Percentiles rank a stretch among this genome's conserved stretches.
Evolutionary conservation across 2,329 filamentous ascomycete species (phyloP).

Genomic region (Aspergillus sp.): DNA sequence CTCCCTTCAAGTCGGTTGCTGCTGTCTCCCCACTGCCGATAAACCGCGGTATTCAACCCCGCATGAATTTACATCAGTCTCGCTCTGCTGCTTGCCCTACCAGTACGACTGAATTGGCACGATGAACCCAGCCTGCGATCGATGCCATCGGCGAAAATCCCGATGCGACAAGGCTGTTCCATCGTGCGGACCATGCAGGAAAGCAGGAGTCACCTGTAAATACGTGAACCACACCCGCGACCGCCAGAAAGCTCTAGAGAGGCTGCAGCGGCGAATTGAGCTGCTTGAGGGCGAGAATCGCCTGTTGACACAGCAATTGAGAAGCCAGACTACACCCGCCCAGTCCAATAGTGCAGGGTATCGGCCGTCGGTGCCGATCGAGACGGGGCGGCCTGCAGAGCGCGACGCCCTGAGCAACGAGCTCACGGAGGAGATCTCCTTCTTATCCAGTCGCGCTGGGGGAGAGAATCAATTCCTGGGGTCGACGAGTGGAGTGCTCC

Average conservation of each 20-base stretch:
- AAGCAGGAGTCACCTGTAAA: neutral
- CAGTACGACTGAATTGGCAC: too few species aligned
- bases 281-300: neutral
- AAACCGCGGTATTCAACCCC: too few species aligned
- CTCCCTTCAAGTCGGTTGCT: too few species aligned
- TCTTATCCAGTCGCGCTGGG: neutral
- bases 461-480: neutral
- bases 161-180: neutral
- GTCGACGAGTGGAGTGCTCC: neutral
- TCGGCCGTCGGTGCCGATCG: neutral
- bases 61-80: too few species aligned
- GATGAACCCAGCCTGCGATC: neutral
- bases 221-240: neutral
- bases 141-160: neutral
- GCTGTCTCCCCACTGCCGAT: too few species aligned
- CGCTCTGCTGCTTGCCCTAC: too few species aligned
- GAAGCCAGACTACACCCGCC: neutral
- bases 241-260: neutral
- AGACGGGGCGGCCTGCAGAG: neutral
- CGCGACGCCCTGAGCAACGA: neutral
- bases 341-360: neutral
- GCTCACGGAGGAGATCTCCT: neutral
- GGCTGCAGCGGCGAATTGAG: neutral
- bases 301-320: neutral
- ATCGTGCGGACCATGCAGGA: neutral